phyloP scores from a whole-genome alignment of 345 rosid species.

The Garcia nutans region DNA sequence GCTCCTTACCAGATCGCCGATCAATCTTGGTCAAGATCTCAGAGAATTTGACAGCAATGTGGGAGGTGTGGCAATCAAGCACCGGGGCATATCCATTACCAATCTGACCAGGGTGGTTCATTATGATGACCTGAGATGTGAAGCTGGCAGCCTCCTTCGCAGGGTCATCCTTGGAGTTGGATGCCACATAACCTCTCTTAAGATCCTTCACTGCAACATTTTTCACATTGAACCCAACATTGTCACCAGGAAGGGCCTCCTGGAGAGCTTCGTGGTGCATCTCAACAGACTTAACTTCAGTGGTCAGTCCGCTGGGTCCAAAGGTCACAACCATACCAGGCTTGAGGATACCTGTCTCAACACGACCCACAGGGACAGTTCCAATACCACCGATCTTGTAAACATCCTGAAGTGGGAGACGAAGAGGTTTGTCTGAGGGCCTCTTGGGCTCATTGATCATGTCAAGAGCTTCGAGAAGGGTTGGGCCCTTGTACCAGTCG shows the following conservation, averaged over 20 bases:
- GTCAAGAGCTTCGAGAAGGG: slow-evolving; percentile 20
- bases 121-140: slow-evolving; percentile 55
- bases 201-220: slow-evolving; percentile 44
- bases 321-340: slow-evolving; percentile 24
- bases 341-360: slow-evolving; percentile 20
- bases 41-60: slow-evolving; percentile 55
- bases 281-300: slow-evolving; percentile 18
- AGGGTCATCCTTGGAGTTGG: slow-evolving; percentile 44
- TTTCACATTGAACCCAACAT: slow-evolving; percentile 41
- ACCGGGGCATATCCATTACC: slow-evolving; percentile 57
- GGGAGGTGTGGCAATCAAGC: slow-evolving; percentile 54
- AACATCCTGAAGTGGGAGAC: slow-evolving; percentile 22
- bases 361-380: slow-evolving; percentile 24
- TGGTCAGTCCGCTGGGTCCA: slow-evolving; percentile 19
- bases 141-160: slow-evolving; percentile 41
- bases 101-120: slow-evolving; percentile 63
- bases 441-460: slow-evolving; percentile 20
- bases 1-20: slow-evolving; percentile 61
- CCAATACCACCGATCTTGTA: slow-evolving; percentile 25
- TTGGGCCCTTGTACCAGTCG: slow-evolving; percentile 24
- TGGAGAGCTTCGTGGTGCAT: slow-evolving; percentile 22
- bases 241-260: slow-evolving; percentile 1
- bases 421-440: slow-evolving; percentile 23
- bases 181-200: slow-evolving; percentile 36
- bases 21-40: slow-evolving; percentile 66